These are phyloP conservation scores for Aspergillus sp. DNA, from an alignment of 2,329 filamentous ascomycete species.

Conservation along the genomic window DNA sequence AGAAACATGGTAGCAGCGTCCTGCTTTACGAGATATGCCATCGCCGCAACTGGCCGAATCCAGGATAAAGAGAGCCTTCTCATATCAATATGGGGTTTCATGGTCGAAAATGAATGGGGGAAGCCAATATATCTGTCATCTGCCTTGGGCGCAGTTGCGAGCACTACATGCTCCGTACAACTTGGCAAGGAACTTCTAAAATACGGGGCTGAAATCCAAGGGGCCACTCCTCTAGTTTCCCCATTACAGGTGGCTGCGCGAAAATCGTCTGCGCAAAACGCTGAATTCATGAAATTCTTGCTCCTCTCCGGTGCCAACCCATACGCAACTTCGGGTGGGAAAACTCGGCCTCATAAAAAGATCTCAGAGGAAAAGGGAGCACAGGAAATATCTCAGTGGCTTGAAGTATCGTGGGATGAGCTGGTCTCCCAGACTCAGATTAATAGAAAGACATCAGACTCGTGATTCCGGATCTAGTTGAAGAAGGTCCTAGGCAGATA, in stretches of 20 bases:
- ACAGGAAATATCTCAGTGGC: neutral
- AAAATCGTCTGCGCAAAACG: neutral
- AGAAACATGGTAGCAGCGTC: neutral
- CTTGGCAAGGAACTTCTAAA: neutral
- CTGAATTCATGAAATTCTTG: constrained; percentile 6
- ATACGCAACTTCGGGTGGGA: neutral
- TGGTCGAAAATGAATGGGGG: neutral
- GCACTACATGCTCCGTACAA: neutral
- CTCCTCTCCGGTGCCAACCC: neutral
- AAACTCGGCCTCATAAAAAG: neutral
- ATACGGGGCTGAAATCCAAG: constrained; percentile 1
- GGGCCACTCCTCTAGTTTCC: neutral
- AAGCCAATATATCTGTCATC: neutral
- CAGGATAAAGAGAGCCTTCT: neutral
- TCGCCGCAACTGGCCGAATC: neutral
- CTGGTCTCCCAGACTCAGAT: neutral
- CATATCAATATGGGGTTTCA: neutral
- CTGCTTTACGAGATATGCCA: neutral
- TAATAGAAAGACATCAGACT: neutral
- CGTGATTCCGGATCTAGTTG: neutral
- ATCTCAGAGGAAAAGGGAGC: neutral
- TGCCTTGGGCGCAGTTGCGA: neutral
- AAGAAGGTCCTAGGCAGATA: neutral
- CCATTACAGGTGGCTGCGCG: constrained; percentile 1
- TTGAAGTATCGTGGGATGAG: constrained; percentile 4